Percentiles rank a stretch among this genome's conserved stretches.
Evolutionary conservation across 2,329 filamentous ascomycete genomes (phyloP).

Genomic region (Diaporthe vexans): DNA sequence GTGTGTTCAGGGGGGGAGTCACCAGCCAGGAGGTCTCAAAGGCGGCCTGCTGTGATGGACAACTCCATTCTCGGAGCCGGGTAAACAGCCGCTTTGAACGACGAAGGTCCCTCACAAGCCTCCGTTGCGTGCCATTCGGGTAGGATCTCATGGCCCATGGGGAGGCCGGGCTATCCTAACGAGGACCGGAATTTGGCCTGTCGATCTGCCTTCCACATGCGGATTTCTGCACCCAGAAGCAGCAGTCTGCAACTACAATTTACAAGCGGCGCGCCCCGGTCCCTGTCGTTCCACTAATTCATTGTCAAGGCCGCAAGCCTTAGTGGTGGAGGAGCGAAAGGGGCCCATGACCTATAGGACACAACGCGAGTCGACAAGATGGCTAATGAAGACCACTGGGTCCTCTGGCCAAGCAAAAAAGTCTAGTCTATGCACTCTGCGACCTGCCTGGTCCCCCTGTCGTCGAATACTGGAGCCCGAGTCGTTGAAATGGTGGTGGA

Average conservation of each 20-base stretch:
- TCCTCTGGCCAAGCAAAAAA: neutral
- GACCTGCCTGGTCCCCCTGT: conserved; percentile 9
- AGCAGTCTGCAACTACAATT: neutral
- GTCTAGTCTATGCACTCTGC: conserved; percentile 10
- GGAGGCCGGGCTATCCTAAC: neutral
- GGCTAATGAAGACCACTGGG: conserved; percentile 2
- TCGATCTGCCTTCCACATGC: conserved; percentile 7
- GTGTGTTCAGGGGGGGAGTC: neutral
- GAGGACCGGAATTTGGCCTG: conserved; percentile 15
- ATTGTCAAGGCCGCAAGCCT: neutral
- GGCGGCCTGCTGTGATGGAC: neutral
- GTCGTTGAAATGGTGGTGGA: conserved; percentile 7
- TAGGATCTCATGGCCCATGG: neutral
- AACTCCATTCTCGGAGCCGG: neutral
- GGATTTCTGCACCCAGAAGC: neutral
- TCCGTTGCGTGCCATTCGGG: conserved; percentile 15
- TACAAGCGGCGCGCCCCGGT: neutral
- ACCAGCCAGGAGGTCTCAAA: neutral
- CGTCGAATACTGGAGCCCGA: conserved; percentile 14
- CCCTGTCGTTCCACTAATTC: conserved; percentile 9
- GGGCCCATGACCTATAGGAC: conserved; percentile 12
- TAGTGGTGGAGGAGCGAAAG: conserved; percentile 21
- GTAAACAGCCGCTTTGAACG: neutral
- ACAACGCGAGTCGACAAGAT: neutral
- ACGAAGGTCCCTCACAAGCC: neutral